A percentile compares a stretch with the other conserved stretches of the same genome.
These are phyloP conservation scores for Lunasporangiospora selenospora DNA, from an alignment of 192 early-diverging fungal genomes.

Conservation along the genomic window DNA sequence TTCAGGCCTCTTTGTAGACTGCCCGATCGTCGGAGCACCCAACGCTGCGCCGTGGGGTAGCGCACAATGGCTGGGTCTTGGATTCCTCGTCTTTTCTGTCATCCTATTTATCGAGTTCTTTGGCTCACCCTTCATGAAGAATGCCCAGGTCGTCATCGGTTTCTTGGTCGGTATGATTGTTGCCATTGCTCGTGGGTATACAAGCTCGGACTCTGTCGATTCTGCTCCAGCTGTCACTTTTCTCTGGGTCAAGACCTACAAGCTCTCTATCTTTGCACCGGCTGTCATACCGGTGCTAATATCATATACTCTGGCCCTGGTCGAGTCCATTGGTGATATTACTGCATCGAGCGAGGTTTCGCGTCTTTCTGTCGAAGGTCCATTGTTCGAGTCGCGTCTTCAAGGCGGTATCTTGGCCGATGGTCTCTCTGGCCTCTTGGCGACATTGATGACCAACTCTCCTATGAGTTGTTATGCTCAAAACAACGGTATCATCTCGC, in stretches of 20 bases:
- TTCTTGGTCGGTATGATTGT: constrained; percentile 60
- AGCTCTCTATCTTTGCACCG: constrained; percentile 52
- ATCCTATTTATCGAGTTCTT: constrained; percentile 62
- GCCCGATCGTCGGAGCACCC: constrained; percentile 48
- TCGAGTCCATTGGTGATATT: constrained; percentile 60
- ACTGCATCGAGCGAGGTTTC: constrained; percentile 63
- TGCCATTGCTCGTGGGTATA: constrained; percentile 55
- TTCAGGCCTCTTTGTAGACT: constrained; percentile 53
- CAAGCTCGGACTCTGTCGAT: constrained; percentile 46
- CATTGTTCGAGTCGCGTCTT: constrained; percentile 58
- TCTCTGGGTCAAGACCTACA: constrained; percentile 59
- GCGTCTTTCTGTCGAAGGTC: constrained; percentile 55
- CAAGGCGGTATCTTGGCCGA: constrained; percentile 62
- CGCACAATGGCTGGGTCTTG: constrained; percentile 56
- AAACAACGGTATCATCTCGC: constrained; percentile 63
- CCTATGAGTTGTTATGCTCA: constrained; percentile 63
- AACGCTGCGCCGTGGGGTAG: constrained; percentile 61
- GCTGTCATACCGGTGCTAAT: constrained; percentile 58
- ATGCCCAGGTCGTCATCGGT: constrained; percentile 56
- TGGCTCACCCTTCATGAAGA: constrained; percentile 65
- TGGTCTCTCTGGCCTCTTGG: constrained; percentile 50
- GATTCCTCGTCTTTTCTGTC: constrained; percentile 53
- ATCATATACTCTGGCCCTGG: constrained; percentile 51
- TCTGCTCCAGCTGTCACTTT: constrained; percentile 58
- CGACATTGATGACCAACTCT: constrained; percentile 52